Base-by-base conservation (phyloP, 2,329 filamentous ascomycete species). In the Colletotrichum spinosum region DNA sequence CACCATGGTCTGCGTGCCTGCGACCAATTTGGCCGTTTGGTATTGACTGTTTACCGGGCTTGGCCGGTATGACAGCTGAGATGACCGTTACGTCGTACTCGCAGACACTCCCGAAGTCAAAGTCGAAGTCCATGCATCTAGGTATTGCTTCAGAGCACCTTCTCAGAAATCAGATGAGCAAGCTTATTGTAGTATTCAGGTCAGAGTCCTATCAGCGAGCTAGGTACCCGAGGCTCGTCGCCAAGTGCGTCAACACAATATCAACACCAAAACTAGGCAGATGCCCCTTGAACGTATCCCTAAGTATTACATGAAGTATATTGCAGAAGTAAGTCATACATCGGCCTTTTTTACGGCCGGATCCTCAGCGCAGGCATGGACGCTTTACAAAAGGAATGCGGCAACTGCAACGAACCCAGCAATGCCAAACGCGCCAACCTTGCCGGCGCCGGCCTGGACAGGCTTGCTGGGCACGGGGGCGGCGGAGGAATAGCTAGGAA, bases 401-500 rank as follows among this genome's bases (percentile, higher is more conserved):
- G 41, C 66, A 34, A 69, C 45, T 37, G 51, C 65, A 83, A 50
- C 59, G 2, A 65, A 17, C 46, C 56, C 60, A 15, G 65, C 67
- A n/a, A 57, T 12, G 17, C 67, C 57, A 33, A 68, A 37, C 3
- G 50, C 57, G 2, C 60, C 67, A 8, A 61, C 12, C 65, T 68
- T 69, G 53, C 38, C 45, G 9, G 67, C 67, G 17, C 65, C 60
- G 37, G 67, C 67, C 41, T 64, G 53, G 15, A 68, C 65, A 8
- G 65, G 60, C 39, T 58, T 56, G 49, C 60, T 69, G 12, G 65
- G 65, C 34, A 54, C 33, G 80, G 81, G 76, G 17, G 51, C 46
- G 39, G 35, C 41, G 45, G 62, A 50, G 17, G 25, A 25, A 5
- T 25, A 25, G 25, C 25, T 25, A 25, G 25, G 25, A 34, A 55